Evolutionary conservation across 148 eudicot species (phyloP).

Genomic region (Vaccinium vitisidaea): DNA sequence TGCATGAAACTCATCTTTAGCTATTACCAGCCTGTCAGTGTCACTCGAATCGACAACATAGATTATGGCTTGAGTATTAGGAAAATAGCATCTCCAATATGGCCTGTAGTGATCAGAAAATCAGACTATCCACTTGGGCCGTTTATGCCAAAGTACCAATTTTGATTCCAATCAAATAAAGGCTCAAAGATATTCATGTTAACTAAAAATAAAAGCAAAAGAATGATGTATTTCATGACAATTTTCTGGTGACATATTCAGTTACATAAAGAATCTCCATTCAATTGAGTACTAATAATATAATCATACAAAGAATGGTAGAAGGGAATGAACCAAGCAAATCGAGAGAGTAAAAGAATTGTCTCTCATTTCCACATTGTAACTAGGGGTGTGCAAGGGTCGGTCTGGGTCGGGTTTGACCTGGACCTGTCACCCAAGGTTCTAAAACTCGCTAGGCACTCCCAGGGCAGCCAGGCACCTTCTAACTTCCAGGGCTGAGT

Average conservation of each 20-base stretch:
- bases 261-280: not conserved
- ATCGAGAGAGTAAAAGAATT: constrained; percentile 3
- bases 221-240: not conserved
- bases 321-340: not conserved
- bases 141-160: constrained; percentile 8
- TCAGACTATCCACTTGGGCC: constrained; percentile 6
- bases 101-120: constrained; percentile 54
- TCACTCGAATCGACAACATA: constrained; percentile 99
- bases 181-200: not conserved
- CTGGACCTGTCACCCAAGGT: no score
- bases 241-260: not conserved
- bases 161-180: not conserved
- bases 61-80: constrained; percentile 97
- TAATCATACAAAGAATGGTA: not conserved
- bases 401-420: no score
- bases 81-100: constrained; percentile 99
- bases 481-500: no score
- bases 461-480: no score
- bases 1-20: constrained; percentile 96
- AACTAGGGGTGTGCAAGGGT: no score
- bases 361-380: not conserved
- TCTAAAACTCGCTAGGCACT: no score
- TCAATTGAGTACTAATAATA: not conserved
- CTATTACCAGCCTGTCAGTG: constrained; percentile 86
- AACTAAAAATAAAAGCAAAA: not conserved